Conservation (phyloP, 2,329 filamentous ascomycete species). For the Colletotrichum phormii region DNA sequence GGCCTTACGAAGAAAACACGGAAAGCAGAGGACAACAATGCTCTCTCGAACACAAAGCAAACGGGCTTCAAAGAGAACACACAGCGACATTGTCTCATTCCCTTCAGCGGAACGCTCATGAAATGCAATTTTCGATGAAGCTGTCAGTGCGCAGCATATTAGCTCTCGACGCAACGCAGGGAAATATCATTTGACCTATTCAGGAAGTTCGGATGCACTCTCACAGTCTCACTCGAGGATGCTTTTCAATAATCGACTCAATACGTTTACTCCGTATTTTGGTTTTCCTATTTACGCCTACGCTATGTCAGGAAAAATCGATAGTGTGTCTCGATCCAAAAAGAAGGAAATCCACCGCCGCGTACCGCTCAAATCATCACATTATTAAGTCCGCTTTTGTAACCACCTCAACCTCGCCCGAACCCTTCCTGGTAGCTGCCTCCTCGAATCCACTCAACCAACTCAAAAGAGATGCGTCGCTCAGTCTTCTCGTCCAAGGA, state of each 20-base stretch:
- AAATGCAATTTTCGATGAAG: not conserved
- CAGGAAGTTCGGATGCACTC: not conserved
- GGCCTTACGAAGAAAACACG: too few species aligned
- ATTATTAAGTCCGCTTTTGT: conserved; percentile 10
- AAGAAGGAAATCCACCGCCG: not conserved
- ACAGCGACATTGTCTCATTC: conserved; percentile 18
- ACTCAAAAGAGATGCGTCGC: conserved; percentile 85
- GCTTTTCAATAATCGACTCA: not conserved
- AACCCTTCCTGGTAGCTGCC: conserved; percentile 53
- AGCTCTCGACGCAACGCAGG: not conserved
- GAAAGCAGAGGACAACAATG: not conserved
- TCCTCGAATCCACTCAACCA: conserved; percentile 80
- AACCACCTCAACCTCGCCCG: conserved; percentile 12
- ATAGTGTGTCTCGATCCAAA: not conserved
- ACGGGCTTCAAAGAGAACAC: not conserved
- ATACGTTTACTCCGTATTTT: not conserved
- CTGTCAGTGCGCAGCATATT: not conserved
- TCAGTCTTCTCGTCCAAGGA: conserved; percentile 76
- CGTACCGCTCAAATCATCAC: not conserved
- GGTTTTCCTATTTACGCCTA: conserved; percentile 31
- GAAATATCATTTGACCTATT: not conserved
- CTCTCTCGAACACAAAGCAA: conserved; percentile 8
- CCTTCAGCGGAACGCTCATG: not conserved
- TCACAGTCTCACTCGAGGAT: not conserved
- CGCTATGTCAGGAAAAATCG: conserved; percentile 26